Base-by-base conservation (phyloP, 2,329 filamentous ascomycete genomes). In the Ceratocystis papillata region DNA sequence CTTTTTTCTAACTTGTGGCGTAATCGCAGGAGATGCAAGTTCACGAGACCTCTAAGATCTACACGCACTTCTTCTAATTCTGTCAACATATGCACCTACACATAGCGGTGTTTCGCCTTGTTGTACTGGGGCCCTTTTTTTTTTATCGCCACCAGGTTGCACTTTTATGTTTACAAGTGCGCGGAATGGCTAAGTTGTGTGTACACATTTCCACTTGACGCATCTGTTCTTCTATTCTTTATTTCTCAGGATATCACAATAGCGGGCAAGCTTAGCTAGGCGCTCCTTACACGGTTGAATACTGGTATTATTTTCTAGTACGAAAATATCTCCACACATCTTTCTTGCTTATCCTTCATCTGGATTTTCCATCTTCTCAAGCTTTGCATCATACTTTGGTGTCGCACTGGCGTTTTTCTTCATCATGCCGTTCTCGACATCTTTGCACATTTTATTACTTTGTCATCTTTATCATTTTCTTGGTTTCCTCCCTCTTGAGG, bases 21-120 rank as follows among this genome's bases (percentile, higher is more conserved):
- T 33, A 33, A 28, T 48, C 65, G 48, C 69, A 97, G 94, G 94
- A 99, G 80, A 99, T 99, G 94, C 94, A 97, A 80, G 94, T 99
- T 73, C 94, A 99, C 76, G 94, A 97, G 78, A 90, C 88, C 75
- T 97, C 94, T 71, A 99, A 97, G 80, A 92, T 96, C 73, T 96
- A 99, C 81, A 99, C 94, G 72, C 94, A 99, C 83, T 99, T 99
- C 83, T 97, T 99, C 82, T 99, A 84, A 93, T 77, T 78, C 81
- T 70, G 71, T 68, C 68, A 68, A 72, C 70, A 69, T 71, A 70
- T 70, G 71, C 71, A 72, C 3, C 20, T 25, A 37, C 57, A 57
- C 10, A 69, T 67, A 69, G 22, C 25, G 48, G 48, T 15, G 22
- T 2, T 12, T 28, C 22, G 15, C 4, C 15, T 53, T 53, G 12